Evolutionary conservation across 139 green algal genomes (phyloP).

Genomic region (Micractinium conductrix): DNA sequence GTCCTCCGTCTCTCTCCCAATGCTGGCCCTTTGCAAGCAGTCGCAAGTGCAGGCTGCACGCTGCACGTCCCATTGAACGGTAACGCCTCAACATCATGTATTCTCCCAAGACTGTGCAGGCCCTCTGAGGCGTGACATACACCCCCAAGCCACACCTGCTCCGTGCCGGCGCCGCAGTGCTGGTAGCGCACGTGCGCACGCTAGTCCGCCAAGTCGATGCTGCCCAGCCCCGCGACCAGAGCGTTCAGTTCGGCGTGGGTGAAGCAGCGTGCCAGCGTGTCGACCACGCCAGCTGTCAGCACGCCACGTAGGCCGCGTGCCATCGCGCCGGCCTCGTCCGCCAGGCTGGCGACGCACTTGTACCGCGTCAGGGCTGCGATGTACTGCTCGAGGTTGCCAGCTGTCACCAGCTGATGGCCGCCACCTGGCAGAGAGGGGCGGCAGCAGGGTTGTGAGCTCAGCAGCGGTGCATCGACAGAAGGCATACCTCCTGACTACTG

Average conservation of each 20-base stretch:
- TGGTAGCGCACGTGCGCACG: constrained; percentile 12
- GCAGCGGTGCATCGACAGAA: no score
- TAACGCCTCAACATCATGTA: no score
- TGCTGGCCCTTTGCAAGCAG: no score
- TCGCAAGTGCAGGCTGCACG: no score
- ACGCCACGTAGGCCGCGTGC: constrained; percentile 11
- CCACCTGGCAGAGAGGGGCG: constrained; percentile 7
- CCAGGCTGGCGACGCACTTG: constrained; percentile 26
- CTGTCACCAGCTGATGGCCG: neutral
- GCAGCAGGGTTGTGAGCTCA: no score
- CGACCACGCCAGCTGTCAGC: neutral
- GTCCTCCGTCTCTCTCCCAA: no score
- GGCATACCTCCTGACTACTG: no score
- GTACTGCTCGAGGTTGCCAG: constrained; percentile 12
- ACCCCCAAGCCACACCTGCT: no score
- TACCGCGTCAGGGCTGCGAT: constrained; percentile 13
- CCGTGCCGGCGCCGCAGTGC: neutral
- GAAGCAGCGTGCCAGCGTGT: constrained; percentile 25
- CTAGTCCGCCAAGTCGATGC: constrained; percentile 38
- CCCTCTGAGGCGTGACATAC: no score
- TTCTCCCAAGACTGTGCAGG: no score
- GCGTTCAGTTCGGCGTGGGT: constrained; percentile 17
- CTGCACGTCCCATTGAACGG: no score
- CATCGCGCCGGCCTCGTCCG: constrained; percentile 1
- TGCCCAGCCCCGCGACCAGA: constrained; percentile 19